Evolutionary conservation across 106 monocot species (phyloP), one percentile per base, ranked within the genome.

Genomic region (Phalaenopsis aphrodite): DNA sequence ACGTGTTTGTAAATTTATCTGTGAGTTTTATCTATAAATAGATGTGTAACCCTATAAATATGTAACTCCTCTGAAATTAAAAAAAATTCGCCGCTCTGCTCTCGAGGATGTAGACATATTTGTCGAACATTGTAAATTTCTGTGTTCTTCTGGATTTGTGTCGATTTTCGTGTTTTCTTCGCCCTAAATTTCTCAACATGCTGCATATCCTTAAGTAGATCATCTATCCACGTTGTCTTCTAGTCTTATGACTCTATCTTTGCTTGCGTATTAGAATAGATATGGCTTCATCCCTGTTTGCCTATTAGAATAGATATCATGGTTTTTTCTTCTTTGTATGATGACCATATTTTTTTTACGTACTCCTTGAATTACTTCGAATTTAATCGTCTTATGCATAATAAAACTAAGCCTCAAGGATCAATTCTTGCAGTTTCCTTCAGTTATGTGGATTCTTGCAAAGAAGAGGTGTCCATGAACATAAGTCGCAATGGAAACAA

Each of bases 381-480:
- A 69, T 41, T 69, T 39, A 41, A 11, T 69, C 39, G 16, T 69
- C 11, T 68, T 68, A 5, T 61, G n/a, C 21, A 21, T 61, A 21
- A 61, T 37, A 38, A 69, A 37, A 37, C 12, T 38, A 37, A 3
- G 1, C 38, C 1, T 11, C 69, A 38, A 39, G 19, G 57, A 30
- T 47, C 66, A 55, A 41, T 71, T 2, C 23, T 30, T 81, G 87
- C 88, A 98, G 98, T 98, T 84, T 89, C 92, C 76, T 98, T 98
- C 72, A 98, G 83, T 80, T 98, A 98, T 76, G 77, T 89, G 24
- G 84, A 77, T 77, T 48, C 86, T 0, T 78, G 76, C 5, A 78
- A 81, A 11, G 92, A 98, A 69, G 94, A 92, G 80, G 98, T 98
- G 12, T 90, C 84, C 3, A 98, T 98, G 94, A 94, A 98, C 77